A percentile compares a stretch with the other conserved stretches of the same genome.
These are phyloP conservation scores for Tuber calosporum DNA, from an alignment of 495 filamentous ascomycete species.

Conservation along the genomic window DNA sequence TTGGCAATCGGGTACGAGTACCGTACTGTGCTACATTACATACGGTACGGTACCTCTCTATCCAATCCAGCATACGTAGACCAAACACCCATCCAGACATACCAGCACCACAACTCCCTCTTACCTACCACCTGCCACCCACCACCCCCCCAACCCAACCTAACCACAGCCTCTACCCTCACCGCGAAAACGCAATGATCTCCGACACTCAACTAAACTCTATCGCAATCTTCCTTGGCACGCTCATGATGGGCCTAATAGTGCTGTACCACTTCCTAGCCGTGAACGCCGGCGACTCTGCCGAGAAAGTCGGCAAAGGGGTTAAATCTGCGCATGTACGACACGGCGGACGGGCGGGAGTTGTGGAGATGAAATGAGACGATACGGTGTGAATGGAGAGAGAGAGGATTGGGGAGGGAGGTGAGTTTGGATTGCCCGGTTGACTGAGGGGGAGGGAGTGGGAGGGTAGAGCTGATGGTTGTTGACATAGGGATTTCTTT, in stretches of 20 bases:
- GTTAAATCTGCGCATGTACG: constrained; percentile 12
- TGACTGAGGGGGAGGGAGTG: neutral
- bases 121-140: neutral
- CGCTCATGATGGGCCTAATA: constrained; percentile 83
- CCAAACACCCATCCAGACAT: neutral
- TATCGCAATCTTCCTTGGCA: constrained; percentile 90
- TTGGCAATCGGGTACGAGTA: neutral
- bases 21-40: too few relatives aligned
- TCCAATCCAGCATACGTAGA: neutral
- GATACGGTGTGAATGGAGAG: neutral
- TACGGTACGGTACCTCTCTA: neutral
- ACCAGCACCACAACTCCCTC: neutral
- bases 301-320: constrained; percentile 15
- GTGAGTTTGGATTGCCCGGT: neutral
- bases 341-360: constrained; percentile 21
- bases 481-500: neutral
- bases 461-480: neutral
- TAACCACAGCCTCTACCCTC: constrained; percentile 2
- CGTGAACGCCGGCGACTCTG: constrained; percentile 59
- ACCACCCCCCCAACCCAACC: neutral
- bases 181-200: constrained; percentile 57
- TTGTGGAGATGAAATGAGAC: constrained; percentile 54
- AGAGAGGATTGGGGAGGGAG: neutral
- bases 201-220: constrained; percentile 75
- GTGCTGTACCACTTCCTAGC: constrained; percentile 96